Percentiles rank a stretch among this genome's conserved stretches.
phyloP scores from a whole-genome alignment of 78 protist species.

The Guillardia theta region DNA sequence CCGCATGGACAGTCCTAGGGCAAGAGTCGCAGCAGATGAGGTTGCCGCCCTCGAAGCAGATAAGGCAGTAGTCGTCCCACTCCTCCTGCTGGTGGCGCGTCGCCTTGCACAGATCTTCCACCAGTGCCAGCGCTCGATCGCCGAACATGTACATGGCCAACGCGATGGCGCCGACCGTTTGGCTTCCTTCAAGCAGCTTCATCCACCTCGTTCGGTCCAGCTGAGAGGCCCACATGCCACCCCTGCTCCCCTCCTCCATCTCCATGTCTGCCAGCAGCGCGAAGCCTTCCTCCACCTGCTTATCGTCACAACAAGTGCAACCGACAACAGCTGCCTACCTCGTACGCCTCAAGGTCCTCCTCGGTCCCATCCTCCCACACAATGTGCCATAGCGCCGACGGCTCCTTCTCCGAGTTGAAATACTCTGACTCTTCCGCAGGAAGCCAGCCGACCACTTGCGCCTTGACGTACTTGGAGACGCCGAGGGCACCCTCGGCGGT shows the following conservation, averaged over 20 bases:
- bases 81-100: background rate
- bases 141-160: background rate
- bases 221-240: background rate
- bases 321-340: background rate
- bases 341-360: background rate
- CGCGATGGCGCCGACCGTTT: background rate
- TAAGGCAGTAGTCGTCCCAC: slow-evolving; percentile 37
- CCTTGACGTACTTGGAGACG: background rate
- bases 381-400: slow-evolving; percentile 15
- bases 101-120: background rate
- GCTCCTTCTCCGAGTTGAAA: background rate
- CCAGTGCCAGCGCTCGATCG: background rate
- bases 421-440: background rate
- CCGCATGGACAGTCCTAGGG: background rate
- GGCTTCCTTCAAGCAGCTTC: background rate
- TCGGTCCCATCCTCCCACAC: slow-evolving; percentile 22
- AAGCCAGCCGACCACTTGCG: slow-evolving; percentile 6
- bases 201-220: background rate
- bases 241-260: background rate
- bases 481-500: background rate
- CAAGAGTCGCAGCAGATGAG: slow-evolving; percentile 22
- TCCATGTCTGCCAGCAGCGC: background rate
- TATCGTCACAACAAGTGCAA: background rate
- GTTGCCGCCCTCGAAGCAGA: background rate
- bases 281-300: background rate